Evolutionary conservation across 352 stramenopile genomes (phyloP).

Genomic region (Pythium scleroteichum): DNA sequence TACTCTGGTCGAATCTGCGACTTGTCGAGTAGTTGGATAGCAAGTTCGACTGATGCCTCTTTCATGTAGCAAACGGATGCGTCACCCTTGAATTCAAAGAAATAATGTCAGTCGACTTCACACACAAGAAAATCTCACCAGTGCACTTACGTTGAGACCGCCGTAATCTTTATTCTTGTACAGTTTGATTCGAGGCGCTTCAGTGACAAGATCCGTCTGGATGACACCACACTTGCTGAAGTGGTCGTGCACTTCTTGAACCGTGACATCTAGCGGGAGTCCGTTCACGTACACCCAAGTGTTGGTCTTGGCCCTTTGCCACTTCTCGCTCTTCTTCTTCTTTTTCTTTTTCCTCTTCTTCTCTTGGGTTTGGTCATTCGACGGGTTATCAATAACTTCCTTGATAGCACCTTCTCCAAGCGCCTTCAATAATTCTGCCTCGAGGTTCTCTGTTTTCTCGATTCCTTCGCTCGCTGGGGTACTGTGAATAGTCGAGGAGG

Average conservation of each 20-base stretch:
- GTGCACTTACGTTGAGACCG: conserved; percentile 82
- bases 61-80: conserved; percentile 96
- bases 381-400: neutral
- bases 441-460: neutral
- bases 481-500: conserved; percentile 1
- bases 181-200: conserved; percentile 95
- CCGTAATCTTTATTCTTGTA: conserved; percentile 90
- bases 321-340: conserved; percentile 83
- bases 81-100: conserved; percentile 72
- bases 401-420: neutral
- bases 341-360: conserved; percentile 65
- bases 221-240: conserved; percentile 95
- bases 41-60: conserved; percentile 93
- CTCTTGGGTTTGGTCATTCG: conserved; percentile 7
- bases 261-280: conserved; percentile 90
- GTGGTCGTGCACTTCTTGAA: conserved; percentile 91
- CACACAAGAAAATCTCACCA: neutral
- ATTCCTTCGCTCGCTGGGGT: neutral
- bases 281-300: conserved; percentile 97
- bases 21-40: conserved; percentile 93
- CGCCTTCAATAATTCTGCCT: conserved; percentile 1
- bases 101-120: neutral
- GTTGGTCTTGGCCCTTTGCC: conserved; percentile 83
- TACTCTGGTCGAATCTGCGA: conserved; percentile 82
- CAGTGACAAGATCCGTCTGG: conserved; percentile 91